Evolutionary conservation across 2,329 filamentous ascomycete species (phyloP).

Genomic region (Macrophomina pseudophaseolina): DNA sequence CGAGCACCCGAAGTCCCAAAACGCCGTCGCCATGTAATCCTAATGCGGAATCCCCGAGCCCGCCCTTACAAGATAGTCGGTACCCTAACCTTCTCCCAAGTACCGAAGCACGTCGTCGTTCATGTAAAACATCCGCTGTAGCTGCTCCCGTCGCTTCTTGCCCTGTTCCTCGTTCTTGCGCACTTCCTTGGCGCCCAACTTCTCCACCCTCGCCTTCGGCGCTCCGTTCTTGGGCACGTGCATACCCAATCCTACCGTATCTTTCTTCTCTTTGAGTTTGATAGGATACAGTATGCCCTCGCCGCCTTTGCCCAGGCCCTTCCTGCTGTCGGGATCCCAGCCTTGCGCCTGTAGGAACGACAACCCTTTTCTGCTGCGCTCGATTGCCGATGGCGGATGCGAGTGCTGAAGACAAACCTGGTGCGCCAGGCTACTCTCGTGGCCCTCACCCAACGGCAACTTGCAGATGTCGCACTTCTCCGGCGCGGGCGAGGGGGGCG

Average conservation of each 20-base stretch:
- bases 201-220: constrained; percentile 40
- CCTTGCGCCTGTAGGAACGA: constrained; percentile 69
- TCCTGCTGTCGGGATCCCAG: constrained; percentile 75
- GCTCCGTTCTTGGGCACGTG: constrained; percentile 40
- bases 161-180: constrained; percentile 66
- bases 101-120: constrained; percentile 79
- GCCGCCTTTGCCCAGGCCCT: constrained; percentile 72
- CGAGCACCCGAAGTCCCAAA: neutral
- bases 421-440: constrained; percentile 70
- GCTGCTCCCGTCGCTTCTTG: constrained; percentile 64
- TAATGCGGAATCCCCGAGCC: neutral
- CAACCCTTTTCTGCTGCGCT: constrained; percentile 73
- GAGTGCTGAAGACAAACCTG: constrained; percentile 73
- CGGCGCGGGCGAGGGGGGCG: constrained; percentile 29
- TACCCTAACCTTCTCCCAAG: constrained; percentile 54
- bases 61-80: neutral
- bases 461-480: constrained; percentile 44
- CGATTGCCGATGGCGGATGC: constrained; percentile 73
- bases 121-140: constrained; percentile 75
- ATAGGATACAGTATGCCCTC: constrained; percentile 77
- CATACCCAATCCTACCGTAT: constrained; percentile 75
- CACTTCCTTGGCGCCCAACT: constrained; percentile 55
- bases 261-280: constrained; percentile 72
- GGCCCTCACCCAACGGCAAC: constrained; percentile 46
- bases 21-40: constrained; percentile 1